These are phyloP conservation scores for Cystofilobasidium capitatum DNA, from an alignment of 768 basidiomycete genomes.

Conservation along the genomic window DNA sequence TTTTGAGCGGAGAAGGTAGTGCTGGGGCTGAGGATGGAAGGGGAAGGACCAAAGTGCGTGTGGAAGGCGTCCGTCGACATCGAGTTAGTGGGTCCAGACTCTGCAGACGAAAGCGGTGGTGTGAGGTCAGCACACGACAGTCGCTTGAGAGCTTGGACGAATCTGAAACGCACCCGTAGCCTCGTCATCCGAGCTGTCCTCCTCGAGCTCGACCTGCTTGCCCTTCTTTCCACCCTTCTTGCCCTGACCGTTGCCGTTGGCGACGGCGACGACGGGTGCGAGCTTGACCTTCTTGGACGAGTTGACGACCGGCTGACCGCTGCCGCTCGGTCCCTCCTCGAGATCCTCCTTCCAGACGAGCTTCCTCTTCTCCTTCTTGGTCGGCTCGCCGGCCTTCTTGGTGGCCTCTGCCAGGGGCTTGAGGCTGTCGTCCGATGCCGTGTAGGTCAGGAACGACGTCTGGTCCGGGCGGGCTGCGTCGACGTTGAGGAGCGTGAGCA, in stretches of 20 bases:
- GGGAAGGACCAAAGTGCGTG: slow-evolving; percentile 57
- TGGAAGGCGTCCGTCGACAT: slow-evolving; percentile 51
- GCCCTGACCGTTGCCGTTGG: slow-evolving; percentile 23
- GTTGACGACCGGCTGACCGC: slow-evolving; percentile 21
- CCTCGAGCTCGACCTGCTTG: slow-evolving; percentile 26
- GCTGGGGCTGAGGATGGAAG: slow-evolving; percentile 40
- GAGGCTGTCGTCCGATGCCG: slow-evolving; percentile 36
- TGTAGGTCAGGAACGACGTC: slow-evolving; percentile 28
- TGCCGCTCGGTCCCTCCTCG: slow-evolving; percentile 36
- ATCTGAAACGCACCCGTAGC: slow-evolving; percentile 13
- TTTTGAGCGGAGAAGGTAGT: slow-evolving; percentile 50
- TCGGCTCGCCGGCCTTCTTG: slow-evolving; percentile 43
- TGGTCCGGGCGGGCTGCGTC: slow-evolving; percentile 49
- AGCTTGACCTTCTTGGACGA: slow-evolving; percentile 9
- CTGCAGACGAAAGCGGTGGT: not conserved
- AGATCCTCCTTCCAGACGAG: slow-evolving; percentile 38
- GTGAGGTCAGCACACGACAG: not conserved
- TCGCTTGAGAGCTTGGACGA: not conserved
- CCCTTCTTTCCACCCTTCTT: slow-evolving; percentile 27
- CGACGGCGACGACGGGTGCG: not conserved
- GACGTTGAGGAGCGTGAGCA: slow-evolving; percentile 81
- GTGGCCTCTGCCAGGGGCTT: not conserved
- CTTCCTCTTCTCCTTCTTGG: slow-evolving; percentile 46
- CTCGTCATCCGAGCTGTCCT: slow-evolving; percentile 28
- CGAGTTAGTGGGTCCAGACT: slow-evolving; percentile 24